Percentiles rank a stretch among this genome's conserved stretches.
Conservation (phyloP, 257 asterid species). For the Primulina tabacum region DNA sequence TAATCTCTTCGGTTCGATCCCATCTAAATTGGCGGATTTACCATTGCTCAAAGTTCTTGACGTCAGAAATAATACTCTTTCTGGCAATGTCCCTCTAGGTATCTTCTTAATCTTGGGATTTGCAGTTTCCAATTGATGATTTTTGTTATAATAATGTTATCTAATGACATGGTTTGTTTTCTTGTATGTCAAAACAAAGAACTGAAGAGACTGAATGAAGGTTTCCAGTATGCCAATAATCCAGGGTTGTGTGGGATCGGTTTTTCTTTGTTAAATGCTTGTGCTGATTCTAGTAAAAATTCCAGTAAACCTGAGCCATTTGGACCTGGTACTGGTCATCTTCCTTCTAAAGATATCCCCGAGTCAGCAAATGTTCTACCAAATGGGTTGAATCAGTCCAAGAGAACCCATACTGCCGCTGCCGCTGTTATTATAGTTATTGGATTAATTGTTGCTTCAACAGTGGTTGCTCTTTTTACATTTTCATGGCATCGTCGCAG, state of each 20-base stretch:
- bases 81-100: constrained; percentile 95
- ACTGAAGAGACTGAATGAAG: constrained; percentile 74
- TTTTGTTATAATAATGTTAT: not conserved
- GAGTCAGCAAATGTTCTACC: constrained; percentile 68
- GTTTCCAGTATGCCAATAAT: constrained; percentile 77
- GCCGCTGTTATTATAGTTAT: constrained; percentile 37
- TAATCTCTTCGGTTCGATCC: constrained; percentile 73
- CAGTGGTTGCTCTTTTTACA: constrained; percentile 49
- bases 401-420: constrained; percentile 43
- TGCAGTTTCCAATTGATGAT: not conserved
- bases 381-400: constrained; percentile 33
- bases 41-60: constrained; percentile 65
- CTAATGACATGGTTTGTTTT: constrained; percentile 15
- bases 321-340: constrained; percentile 45
- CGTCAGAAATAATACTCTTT: constrained; percentile 73
- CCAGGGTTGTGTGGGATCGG: constrained; percentile 66
- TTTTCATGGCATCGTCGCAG: constrained; percentile 66
- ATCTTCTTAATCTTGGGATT: not conserved
- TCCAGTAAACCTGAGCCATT: constrained; percentile 65
- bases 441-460: constrained; percentile 39
- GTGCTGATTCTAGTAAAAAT: constrained; percentile 44
- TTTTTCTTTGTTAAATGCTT: constrained; percentile 46
- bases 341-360: constrained; percentile 71
- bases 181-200: constrained; percentile 43
- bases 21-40: constrained; percentile 52